A percentile compares a stretch with the other conserved stretches of the same genome.
phyloP scores from a whole-genome alignment of 495 filamentous ascomycete genomes.

The Glonium stellatum region DNA sequence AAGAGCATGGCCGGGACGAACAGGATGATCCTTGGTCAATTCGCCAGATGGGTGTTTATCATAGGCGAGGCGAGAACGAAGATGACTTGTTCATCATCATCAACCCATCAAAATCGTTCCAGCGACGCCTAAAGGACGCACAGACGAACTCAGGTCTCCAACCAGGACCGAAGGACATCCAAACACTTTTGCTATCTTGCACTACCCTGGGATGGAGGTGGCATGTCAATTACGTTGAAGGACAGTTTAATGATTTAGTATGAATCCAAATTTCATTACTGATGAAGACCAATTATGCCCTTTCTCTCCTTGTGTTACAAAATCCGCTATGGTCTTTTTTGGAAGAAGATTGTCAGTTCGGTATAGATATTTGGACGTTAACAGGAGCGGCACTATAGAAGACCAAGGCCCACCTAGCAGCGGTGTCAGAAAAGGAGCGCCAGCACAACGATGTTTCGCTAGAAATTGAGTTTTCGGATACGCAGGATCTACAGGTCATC shows the following conservation, averaged over 20 bases:
- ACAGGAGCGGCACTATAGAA: not conserved
- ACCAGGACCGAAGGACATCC: constrained; percentile 1
- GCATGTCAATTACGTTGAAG: constrained; percentile 2
- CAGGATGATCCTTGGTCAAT: constrained; percentile 16
- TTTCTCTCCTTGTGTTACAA: no score
- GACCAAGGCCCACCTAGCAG: constrained; percentile 13
- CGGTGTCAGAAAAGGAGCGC: no score
- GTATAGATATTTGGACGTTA: no score
- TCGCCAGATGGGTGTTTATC: constrained; percentile 14
- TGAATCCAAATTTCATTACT: no score
- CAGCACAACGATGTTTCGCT: not conserved
- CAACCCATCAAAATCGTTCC: constrained; percentile 13
- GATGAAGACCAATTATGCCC: no score
- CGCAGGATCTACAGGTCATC: constrained; percentile 16
- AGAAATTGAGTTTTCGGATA: constrained; percentile 10
- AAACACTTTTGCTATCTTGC: constrained; percentile 8
- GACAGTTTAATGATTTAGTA: no score
- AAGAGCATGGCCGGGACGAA: constrained; percentile 11
- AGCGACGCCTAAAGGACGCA: constrained; percentile 11
- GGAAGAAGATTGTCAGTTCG: no score
- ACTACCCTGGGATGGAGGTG: constrained; percentile 12
- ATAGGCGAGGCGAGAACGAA: constrained; percentile 2
- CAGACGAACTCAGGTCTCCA: not conserved
- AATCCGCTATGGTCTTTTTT: no score
- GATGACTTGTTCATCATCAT: constrained; percentile 10